Evolutionary conservation across 2,329 filamentous ascomycete genomes (phyloP).

Genomic region (Cryphonectria parasitica): DNA sequence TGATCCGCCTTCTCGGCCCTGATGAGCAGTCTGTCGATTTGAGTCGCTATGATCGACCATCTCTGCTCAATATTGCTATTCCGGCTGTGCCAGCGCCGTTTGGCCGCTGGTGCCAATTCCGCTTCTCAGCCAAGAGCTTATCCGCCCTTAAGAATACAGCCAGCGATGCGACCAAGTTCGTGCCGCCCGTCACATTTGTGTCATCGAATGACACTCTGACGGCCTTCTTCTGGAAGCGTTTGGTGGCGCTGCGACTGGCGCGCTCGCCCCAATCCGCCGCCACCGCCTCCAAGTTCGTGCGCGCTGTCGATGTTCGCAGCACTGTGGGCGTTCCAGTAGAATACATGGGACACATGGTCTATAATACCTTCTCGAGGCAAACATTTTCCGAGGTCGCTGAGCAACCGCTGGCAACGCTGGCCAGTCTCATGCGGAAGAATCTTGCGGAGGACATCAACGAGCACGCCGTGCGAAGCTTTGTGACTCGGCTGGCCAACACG

Average conservation of each 20-base stretch:
- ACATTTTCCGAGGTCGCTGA: constrained; percentile 29
- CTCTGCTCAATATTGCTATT: constrained; percentile 5
- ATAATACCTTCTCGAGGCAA: constrained; percentile 31
- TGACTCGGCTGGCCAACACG: background rate
- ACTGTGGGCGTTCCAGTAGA: constrained; percentile 33
- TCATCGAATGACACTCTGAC: constrained; percentile 39
- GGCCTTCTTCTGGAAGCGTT: constrained; percentile 41
- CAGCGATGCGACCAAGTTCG: constrained; percentile 14
- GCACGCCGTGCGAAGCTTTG: constrained; percentile 1
- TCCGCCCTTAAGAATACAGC: background rate
- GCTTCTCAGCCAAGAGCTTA: background rate
- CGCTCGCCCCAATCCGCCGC: constrained; percentile 27
- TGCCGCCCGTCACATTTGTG: constrained; percentile 34
- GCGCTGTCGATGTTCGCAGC: constrained; percentile 36
- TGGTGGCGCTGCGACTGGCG: constrained; percentile 34
- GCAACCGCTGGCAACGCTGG: background rate
- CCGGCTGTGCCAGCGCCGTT: background rate
- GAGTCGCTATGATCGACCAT: constrained; percentile 5
- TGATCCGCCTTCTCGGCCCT: constrained; percentile 30
- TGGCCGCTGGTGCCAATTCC: background rate
- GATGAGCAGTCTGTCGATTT: background rate
- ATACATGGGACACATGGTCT: constrained; percentile 38
- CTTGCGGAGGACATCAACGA: constrained; percentile 1
- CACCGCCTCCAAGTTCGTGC: constrained; percentile 34
- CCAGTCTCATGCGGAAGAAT: background rate